Evolutionary conservation across 768 basidiomycete genomes (phyloP), one percentile per base, ranked within the genome.

Genomic region (Termitomyces sp.): DNA sequence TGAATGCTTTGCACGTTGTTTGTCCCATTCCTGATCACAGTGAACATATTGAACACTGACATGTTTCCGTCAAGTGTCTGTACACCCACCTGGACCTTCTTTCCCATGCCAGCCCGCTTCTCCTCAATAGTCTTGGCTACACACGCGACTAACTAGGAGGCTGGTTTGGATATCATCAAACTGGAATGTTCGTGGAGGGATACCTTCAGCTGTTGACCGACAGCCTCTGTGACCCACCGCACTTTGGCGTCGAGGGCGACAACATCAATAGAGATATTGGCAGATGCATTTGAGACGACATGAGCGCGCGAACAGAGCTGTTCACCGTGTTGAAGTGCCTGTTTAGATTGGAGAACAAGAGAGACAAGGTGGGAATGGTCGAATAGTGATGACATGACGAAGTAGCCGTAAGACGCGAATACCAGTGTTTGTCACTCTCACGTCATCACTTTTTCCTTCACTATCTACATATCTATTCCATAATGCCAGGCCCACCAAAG

Each of bases 241-340:
- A 92, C 85, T 71, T 87, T 90, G 33, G 91, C 90, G 67, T 92
- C 89, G 20, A 91, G 77, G 0, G 86, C 87, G 6, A 93, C 78
- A 4, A 92, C 82, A 66, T 91, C 88, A 13, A 91, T 75, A 0
- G 85, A 82, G 41, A 78, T 77, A 61, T 85, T 82, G 0, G 89
- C 82, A 3, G 91, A 90, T 45, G 78, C 73, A 62, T 82, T 82
- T n/a, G 88, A 83, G 22, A 86, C 72, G 1, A 70, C 65, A 65
- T 88, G 84, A 2, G 91, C 89, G 37, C 76, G 78, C 1, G 81
- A 82, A 66, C 92, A 93, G 6, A 93, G 78, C 52, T 86, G 81
- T 73, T 92, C 81, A 1, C 90, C 91, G 41, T 87, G 83, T 61
- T 90, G 85, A 3, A 94, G 80, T 0, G 89, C 91, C 65, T 89